Evolutionary conservation across 805 yeast species (phyloP).

Genomic region (Cyberlindnera meyerae): DNA sequence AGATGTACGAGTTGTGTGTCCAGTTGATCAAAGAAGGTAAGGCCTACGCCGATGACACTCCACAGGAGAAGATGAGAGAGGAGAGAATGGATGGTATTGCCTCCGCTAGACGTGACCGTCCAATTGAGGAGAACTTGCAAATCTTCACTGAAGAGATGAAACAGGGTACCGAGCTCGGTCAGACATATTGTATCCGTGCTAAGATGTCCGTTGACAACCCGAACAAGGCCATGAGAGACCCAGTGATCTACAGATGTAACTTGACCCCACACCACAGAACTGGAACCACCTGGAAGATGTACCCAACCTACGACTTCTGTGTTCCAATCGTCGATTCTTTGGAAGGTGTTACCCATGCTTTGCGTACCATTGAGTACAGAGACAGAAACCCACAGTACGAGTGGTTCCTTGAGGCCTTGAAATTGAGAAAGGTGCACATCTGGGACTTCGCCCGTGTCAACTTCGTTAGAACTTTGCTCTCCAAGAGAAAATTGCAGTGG

Average conservation of each 20-base stretch:
- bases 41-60: slow-evolving; percentile 97
- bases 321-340: slow-evolving; percentile 92
- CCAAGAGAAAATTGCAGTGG: slow-evolving; percentile 99
- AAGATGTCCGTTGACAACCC: slow-evolving; percentile 87
- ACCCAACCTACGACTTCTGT: slow-evolving; percentile 99
- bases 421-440: slow-evolving; percentile 85
- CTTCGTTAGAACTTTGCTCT: slow-evolving; percentile 90
- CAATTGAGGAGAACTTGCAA: slow-evolving; percentile 85
- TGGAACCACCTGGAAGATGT: slow-evolving; percentile 87
- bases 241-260: slow-evolving; percentile 96
- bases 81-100: slow-evolving; percentile 98
- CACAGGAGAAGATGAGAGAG: slow-evolving; percentile 92
- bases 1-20: slow-evolving; percentile 84
- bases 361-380: slow-evolving; percentile 97
- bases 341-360: slow-evolving; percentile 97
- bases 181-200: slow-evolving; percentile 91
- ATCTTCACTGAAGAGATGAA: slow-evolving; percentile 90
- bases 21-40: slow-evolving; percentile 90
- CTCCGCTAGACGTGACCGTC: slow-evolving; percentile 85
- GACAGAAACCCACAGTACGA: slow-evolving; percentile 98
- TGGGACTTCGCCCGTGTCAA: slow-evolving; percentile 99
- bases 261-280: slow-evolving; percentile 97
- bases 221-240: slow-evolving; percentile 96
- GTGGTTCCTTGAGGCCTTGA: slow-evolving; percentile 83
- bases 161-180: slow-evolving; percentile 88